Percentiles rank a stretch among this genome's conserved stretches.
Evolutionary conservation across 345 rosid genomes (phyloP).

Genomic region (Ricinus communis): DNA sequence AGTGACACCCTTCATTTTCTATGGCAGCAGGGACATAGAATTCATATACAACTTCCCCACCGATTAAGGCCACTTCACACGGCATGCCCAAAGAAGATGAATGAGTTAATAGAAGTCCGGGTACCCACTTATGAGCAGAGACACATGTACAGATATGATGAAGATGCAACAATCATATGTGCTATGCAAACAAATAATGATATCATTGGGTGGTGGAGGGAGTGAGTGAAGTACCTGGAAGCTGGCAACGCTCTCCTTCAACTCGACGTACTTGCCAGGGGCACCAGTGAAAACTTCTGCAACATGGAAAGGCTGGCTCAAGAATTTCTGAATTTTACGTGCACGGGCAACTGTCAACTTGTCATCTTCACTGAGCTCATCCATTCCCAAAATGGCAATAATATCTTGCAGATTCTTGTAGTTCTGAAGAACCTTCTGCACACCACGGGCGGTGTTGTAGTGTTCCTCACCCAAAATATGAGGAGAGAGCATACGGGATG

Average conservation of each 20-base stretch:
- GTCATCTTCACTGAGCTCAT: constrained; percentile 99
- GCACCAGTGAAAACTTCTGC: constrained; percentile 99
- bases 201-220: too few species aligned
- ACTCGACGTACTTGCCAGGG: constrained; percentile 93
- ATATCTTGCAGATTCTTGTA: constrained; percentile 99
- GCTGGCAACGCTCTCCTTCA: constrained; percentile 83
- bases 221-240: constrained; percentile 69
- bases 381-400: constrained; percentile 98
- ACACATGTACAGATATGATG: too few species aligned
- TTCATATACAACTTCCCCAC: too few species aligned
- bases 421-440: constrained; percentile 95
- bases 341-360: constrained; percentile 97
- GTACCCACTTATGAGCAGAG: too few species aligned
- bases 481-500: constrained; percentile 98
- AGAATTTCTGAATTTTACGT: constrained; percentile 91
- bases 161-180: too few species aligned
- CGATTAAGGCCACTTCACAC: too few species aligned
- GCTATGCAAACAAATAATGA: too few species aligned
- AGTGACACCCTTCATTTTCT: too few species aligned
- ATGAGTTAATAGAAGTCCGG: too few species aligned
- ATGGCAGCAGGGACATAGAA: too few species aligned
- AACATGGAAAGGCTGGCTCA: constrained; percentile 99
- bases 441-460: constrained; percentile 97
- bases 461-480: constrained; percentile 93
- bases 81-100: too few species aligned